These are phyloP conservation scores for Torulaspora franciscae DNA, from an alignment of 805 yeast genomes.

Conservation along the genomic window DNA sequence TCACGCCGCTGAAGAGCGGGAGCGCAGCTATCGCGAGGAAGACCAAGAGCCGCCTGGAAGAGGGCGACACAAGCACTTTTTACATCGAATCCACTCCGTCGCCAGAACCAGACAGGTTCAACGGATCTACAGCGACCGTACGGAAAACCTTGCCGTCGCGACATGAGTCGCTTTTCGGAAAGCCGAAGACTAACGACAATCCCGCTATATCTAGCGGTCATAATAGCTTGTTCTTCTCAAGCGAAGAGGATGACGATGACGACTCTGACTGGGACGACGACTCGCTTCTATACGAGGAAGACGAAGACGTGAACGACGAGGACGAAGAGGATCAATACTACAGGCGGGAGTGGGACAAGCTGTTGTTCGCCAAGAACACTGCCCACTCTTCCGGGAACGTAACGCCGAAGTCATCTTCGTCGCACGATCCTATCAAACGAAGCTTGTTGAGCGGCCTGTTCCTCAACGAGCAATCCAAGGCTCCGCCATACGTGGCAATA, in stretches of 20 bases:
- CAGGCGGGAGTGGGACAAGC: slow-evolving; percentile 32
- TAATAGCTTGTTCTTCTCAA: slow-evolving; percentile 29
- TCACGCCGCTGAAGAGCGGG: slow-evolving; percentile 10
- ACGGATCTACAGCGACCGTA: slow-evolving; percentile 1
- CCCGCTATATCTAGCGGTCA: slow-evolving; percentile 7
- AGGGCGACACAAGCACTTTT: slow-evolving; percentile 7
- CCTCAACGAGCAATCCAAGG: slow-evolving; percentile 17
- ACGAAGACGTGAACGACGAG: slow-evolving; percentile 26
- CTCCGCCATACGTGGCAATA: background rate
- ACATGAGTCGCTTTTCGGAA: slow-evolving; percentile 18
- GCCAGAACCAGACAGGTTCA: slow-evolving; percentile 8
- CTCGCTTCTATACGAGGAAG: slow-evolving; percentile 25
- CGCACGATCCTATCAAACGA: slow-evolving; percentile 23
- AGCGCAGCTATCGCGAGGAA: background rate
- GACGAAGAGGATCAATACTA: slow-evolving; percentile 34
- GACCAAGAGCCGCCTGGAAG: background rate
- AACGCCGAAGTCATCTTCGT: slow-evolving; percentile 10
- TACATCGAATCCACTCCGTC: slow-evolving; percentile 14
- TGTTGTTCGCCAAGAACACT: slow-evolving; percentile 23
- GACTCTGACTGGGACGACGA: slow-evolving; percentile 35
- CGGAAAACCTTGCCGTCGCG: slow-evolving; percentile 12
- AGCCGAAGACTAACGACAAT: slow-evolving; percentile 8
- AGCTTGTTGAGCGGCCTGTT: slow-evolving; percentile 33
- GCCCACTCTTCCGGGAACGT: slow-evolving; percentile 8
- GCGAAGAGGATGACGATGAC: slow-evolving; percentile 37